These are phyloP conservation scores for Micromonas pusilla DNA, from an alignment of 139 green algal species.

Conservation along the genomic window DNA sequence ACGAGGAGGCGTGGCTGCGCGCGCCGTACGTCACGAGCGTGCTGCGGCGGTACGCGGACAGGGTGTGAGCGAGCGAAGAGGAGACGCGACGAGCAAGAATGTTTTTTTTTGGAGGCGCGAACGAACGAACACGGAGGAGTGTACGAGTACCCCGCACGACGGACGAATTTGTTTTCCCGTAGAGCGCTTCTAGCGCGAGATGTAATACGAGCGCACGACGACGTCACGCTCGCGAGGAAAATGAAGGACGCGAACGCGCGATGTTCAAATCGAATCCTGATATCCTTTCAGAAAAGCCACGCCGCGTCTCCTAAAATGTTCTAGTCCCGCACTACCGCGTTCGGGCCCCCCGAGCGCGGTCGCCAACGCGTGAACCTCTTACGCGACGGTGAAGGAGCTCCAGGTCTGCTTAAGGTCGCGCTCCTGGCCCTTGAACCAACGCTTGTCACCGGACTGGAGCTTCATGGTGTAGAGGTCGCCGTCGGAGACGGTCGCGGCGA, in stretches of 20 bases:
- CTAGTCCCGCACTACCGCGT: not conserved
- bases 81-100: not conserved
- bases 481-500: constrained; percentile 72
- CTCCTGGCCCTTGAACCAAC: constrained; percentile 84
- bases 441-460: constrained; percentile 86
- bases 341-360: not conserved
- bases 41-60: not conserved
- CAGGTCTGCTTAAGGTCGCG: constrained; percentile 52
- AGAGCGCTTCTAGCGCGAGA: too few relatives aligned
- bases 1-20: not conserved
- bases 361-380: constrained; percentile 26
- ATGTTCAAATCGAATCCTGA: too few relatives aligned
- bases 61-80: not conserved
- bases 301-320: not conserved
- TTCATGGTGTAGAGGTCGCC: constrained; percentile 85
- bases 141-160: too few relatives aligned
- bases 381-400: constrained; percentile 79
- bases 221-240: too few relatives aligned
- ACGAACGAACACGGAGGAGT: too few relatives aligned
- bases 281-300: not conserved
- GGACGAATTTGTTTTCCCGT: too few relatives aligned
- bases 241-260: too few relatives aligned
- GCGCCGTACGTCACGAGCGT: not conserved
- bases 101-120: too few relatives aligned
- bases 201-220: too few relatives aligned